phyloP scores from a whole-genome alignment of 208 protist species.

The Trypanosoma theileri region DNA sequence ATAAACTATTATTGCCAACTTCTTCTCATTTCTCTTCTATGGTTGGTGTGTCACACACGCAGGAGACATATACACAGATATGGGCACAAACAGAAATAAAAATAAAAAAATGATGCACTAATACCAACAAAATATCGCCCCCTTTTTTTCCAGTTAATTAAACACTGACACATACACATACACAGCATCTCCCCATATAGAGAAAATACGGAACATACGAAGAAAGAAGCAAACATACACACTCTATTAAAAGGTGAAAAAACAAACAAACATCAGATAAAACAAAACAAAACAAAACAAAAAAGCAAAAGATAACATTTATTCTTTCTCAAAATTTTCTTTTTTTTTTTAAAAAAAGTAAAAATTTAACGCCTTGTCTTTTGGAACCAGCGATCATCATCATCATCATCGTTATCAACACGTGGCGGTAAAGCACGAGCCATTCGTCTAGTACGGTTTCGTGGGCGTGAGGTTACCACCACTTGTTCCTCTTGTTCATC shows the following conservation, averaged over 20 bases:
- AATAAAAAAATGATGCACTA: no score
- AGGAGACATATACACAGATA: no score
- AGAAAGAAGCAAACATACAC: no score
- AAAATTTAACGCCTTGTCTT: conserved; percentile 17
- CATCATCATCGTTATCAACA: not conserved
- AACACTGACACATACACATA: conserved; percentile 1
- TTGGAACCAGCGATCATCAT: conserved; percentile 26
- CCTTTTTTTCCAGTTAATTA: no score
- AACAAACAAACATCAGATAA: not conserved
- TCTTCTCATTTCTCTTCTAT: no score
- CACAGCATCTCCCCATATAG: not conserved
- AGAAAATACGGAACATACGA: no score
- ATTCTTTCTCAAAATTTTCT: not conserved
- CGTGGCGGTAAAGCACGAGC: conserved; percentile 1
- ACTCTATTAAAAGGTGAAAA: not conserved
- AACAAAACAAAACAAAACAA: conserved; percentile 8
- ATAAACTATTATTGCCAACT: no score
- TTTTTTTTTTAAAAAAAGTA: not conserved
- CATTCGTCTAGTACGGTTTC: conserved; percentile 19
- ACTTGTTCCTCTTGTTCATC: conserved; percentile 1
- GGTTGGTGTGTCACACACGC: no score
- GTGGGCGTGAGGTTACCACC: conserved; percentile 1
- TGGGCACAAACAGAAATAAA: no score
- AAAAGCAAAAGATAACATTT: conserved; percentile 7
- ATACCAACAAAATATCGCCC: no score